A percentile compares a stretch with the other conserved stretches of the same genome.
Evolutionary conservation across 441 rosid species (phyloP).

Genomic region (Adansonia grandidieri): DNA sequence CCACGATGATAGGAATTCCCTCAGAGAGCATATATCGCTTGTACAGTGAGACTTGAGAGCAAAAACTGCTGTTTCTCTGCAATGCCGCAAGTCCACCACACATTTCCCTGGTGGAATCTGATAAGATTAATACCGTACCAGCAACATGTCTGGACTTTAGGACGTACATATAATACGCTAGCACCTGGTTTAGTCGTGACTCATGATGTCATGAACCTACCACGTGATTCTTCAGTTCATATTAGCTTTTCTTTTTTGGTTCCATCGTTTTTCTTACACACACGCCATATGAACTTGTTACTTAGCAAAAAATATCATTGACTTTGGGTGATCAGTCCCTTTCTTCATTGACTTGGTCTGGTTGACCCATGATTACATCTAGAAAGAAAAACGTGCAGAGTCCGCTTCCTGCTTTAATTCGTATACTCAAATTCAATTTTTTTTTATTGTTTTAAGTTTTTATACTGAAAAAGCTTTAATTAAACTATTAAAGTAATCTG

Average conservation of each 20-base stretch:
- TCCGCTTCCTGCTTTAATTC: slow-evolving; percentile 5
- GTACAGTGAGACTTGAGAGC: neutral
- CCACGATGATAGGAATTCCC: neutral
- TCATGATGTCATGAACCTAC: slow-evolving; percentile 22
- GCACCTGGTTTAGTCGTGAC: slow-evolving; percentile 19
- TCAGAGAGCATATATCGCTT: neutral
- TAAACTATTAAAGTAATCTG: neutral
- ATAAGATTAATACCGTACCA: neutral
- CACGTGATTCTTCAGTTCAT: slow-evolving; percentile 7
- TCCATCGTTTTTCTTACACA: slow-evolving; percentile 3
- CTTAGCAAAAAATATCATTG: slow-evolving; percentile 15
- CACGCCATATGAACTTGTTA: neutral
- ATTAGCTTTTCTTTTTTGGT: slow-evolving; percentile 7
- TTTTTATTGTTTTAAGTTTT: neutral
- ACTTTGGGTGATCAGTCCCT: slow-evolving; percentile 45
- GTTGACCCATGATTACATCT: slow-evolving; percentile 29
- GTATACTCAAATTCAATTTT: neutral
- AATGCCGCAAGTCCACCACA: neutral
- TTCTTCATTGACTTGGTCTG: slow-evolving; percentile 45
- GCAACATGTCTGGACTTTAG: neutral
- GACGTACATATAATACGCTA: neutral
- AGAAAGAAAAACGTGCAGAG: slow-evolving; percentile 1
- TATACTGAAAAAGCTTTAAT: neutral
- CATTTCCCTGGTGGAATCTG: neutral
- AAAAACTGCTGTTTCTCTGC: neutral